Evolutionary conservation across 2,329 filamentous ascomycete species (phyloP).

Genomic region (Pestalotiopsis sp.): DNA sequence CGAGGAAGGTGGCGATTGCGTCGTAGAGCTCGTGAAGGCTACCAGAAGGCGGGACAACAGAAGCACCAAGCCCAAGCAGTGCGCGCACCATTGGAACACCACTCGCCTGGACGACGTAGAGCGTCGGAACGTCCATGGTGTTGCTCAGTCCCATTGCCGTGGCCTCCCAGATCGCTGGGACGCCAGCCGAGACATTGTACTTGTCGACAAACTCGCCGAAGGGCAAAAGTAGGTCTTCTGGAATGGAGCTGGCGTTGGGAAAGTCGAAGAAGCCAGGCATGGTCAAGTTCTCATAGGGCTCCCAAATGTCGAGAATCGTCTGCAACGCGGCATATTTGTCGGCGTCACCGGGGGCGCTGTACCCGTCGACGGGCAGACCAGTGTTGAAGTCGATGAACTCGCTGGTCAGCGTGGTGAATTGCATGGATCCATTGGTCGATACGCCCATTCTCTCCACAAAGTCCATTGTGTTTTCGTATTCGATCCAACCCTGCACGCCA

Average conservation of each 20-base stretch:
- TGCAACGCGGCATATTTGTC: constrained; percentile 15
- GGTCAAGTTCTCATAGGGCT: constrained; percentile 22
- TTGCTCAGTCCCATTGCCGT: constrained; percentile 48
- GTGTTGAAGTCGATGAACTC: constrained; percentile 34
- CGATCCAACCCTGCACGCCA: constrained; percentile 39
- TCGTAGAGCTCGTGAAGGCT: constrained; percentile 44
- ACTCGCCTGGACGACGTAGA: constrained; percentile 48
- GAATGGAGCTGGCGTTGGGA: constrained; percentile 36
- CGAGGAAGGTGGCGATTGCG: constrained; percentile 35
- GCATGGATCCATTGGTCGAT: constrained; percentile 23
- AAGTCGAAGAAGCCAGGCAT: constrained; percentile 36
- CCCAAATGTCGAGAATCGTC: constrained; percentile 19
- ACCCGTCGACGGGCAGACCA: constrained; percentile 22
- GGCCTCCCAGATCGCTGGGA: constrained; percentile 40
- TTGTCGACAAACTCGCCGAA: constrained; percentile 52
- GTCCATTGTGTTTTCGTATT: constrained; percentile 39
- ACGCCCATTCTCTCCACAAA: constrained; percentile 50
- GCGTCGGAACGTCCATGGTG: constrained; percentile 40
- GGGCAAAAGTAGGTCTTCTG: constrained; percentile 47
- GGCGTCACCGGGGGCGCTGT: constrained; percentile 10
- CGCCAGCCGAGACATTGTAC: constrained; percentile 43
- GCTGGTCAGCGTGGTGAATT: constrained; percentile 18
- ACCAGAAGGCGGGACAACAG: constrained; percentile 35
- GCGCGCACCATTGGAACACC: constrained; percentile 26
- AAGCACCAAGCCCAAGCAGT: constrained; percentile 30